Evolutionary conservation across 176 grass and related monocot species (phyloP), one percentile per base, ranked within the genome.

Genomic region (Raddia distichophylla): DNA sequence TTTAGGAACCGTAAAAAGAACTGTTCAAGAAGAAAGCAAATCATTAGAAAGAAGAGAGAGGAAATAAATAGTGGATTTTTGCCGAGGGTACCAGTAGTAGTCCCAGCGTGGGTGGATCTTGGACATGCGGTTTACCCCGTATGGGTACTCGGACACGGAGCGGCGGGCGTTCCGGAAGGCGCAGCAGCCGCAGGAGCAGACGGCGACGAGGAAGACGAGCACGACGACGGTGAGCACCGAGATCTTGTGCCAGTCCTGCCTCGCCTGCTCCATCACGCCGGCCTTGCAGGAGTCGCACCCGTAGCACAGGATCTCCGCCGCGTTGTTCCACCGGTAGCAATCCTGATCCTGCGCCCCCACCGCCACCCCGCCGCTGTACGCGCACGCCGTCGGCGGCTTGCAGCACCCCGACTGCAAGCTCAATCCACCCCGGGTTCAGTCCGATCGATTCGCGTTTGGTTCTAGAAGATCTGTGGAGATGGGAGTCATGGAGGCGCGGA

Each of bases 241-340:
- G 65, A 99, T 72, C 76, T 91, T 93, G 90, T 99, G 96, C 96
- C 96, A 99, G 79, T 93, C 90, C 79, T 88, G 74, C 18, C 93
- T 76, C 44, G 95, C 77, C 89, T 95, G 91, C 90, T 99, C 96
- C 78, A 99, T 88, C 20, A 99, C 86, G 0, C 96, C 96, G 13
- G 96, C 96, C 80, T 91, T 99, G 96, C 96, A 99, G 0, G 96
- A 95, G 67, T 99, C 74, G 43, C 96, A 99, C 56, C 48, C 35
- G 75, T 99, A 99, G 82, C 96, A 99, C 44, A 99, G 96, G 60
- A 93, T 83, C 76, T 57, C 61, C 1, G 84, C 54, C 33, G 88
- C 96, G 45, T 99, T 99, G 87, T 93, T 99, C 96, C 96, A 99
- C 82, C 61, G 85, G 78, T 83, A 93, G 80, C 96, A 99, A 84